Base-by-base conservation (phyloP, 768 basidiomycete genomes). In the Tulasnella sp. region DNA sequence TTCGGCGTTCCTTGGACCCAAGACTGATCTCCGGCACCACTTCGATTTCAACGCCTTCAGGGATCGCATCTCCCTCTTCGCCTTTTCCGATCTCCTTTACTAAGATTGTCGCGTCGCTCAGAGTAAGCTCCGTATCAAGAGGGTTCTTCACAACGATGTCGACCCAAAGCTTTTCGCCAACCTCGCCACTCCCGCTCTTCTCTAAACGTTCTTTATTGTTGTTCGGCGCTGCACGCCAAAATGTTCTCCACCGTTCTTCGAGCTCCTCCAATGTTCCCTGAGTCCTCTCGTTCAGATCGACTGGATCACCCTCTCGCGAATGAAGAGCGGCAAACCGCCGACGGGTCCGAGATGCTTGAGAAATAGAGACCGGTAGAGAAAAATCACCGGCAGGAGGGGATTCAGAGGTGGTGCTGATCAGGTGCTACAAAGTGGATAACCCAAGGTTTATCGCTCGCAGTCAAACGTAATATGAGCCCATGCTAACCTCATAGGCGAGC, bases 141-240 rank as follows among this genome's bases (percentile, higher is more conserved):
- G 93, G 93, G 82, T 95, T 95, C 70, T 84, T 86, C 78, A 95
- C 72, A 6, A 86, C 86, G 35, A 95, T 80, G 80, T 95, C 93
- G 51, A 94, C 85, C 90, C 91, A 94, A 81, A 95, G 93, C 2
- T 85, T 83, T 83, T 95, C 94, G 80, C 89, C 87, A 26, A 91
- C 89, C 46, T 87, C 86, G 37, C 91, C 91, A 80, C 88, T 89
- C 55, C 90, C 88, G 74, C 87, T 86, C 55, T 84, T 85, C 23
- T 88, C 86, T 39, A 94, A 85, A 9, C 82, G 83, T 82, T 89
- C 89, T 75, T 87, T 88, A 29, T 73, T 70, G 37, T 91, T 91
- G 40, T 83, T 84, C 10, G 69, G 40, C 13, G 77, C 15, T 23
- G 84, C 81, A 79, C 85, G 88, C 87, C 89, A 91, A 82, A 89